Evolutionary conservation across 2,329 filamentous ascomycete species (phyloP), one percentile per base, ranked within the genome.

Genomic region (Acephala macrosclerotiorum): DNA sequence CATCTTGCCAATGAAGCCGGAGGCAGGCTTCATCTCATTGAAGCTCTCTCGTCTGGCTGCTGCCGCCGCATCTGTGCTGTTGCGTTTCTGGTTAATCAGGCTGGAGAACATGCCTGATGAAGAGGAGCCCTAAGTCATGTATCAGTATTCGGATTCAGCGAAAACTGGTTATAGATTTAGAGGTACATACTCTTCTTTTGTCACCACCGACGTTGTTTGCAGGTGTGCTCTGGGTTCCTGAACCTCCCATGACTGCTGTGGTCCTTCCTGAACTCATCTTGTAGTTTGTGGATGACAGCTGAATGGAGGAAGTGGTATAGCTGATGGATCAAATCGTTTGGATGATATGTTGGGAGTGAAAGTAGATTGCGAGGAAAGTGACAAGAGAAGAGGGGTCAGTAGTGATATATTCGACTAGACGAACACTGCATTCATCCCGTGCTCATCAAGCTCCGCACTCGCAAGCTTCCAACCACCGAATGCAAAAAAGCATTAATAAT

Each of bases 71-170:
- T 82, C 80, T 11, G 61, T 64, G 1, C 74, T 76, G 45, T 78
- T 78, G 12, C 82, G 77, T 68, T 84, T 84, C 73, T 82, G 80
- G 33, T 75, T 77, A 5, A 78, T 77, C 66, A 84, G 74, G 35
- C 78, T 77, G 2, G 75, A 69, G 68, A 79, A 80, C 20, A 72
- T 73, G 11, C 49, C 49, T 29, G 49, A 53, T 29, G 49, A 53
- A 11, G 9, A 9, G 14, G 49, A 53, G 14, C 49, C 49, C 49
- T 53, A 25, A 3, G 12, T 18, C 11, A 29, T 14, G 26, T 53
- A 6, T 53, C 25, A 53, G n/a, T 18, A 3, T 53, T n/a, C 11
- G 14, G 20, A 4, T 26, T 11, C n/a, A 14, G 55, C 16, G 3
- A 53, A 26, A 18, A 49, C 25, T 40, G n/a, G 47, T 25, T 29